phyloP scores from a whole-genome alignment of 495 filamentous ascomycete species.

The Tricharina praecox region DNA sequence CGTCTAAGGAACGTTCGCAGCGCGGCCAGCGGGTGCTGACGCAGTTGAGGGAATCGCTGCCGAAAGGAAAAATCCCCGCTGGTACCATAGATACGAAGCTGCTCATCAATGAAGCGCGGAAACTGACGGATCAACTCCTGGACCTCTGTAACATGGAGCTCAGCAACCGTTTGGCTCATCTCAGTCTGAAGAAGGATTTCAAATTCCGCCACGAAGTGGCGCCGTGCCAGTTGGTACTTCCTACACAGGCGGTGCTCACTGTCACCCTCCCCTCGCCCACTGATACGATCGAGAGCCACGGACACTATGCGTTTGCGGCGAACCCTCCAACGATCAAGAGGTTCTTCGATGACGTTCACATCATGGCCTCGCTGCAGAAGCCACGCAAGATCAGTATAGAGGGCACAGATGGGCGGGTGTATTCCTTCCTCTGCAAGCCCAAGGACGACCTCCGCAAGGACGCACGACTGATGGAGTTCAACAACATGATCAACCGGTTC shows the following conservation, averaged over 20 bases:
- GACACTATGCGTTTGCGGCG: constrained; percentile 50
- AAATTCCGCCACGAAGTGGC: constrained; percentile 69
- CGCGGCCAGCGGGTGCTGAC: constrained; percentile 33
- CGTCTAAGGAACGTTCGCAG: constrained; percentile 33
- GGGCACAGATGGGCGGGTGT: constrained; percentile 73
- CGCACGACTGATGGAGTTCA: constrained; percentile 97
- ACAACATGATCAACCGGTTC: constrained; percentile 88
- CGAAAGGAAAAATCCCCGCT: constrained; percentile 33
- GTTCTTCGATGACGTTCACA: constrained; percentile 68
- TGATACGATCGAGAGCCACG: constrained; percentile 51
- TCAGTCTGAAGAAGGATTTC: constrained; percentile 55
- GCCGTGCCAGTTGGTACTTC: constrained; percentile 71
- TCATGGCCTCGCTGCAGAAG: constrained; percentile 82
- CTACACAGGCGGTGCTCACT: constrained; percentile 67
- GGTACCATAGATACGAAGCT: constrained; percentile 39
- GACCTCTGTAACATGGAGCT: constrained; percentile 52
- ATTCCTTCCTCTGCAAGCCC: constrained; percentile 85
- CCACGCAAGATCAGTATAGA: constrained; percentile 77
- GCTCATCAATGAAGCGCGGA: constrained; percentile 62
- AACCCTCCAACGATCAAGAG: constrained; percentile 35
- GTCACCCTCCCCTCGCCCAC: constrained; percentile 63
- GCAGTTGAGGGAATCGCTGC: constrained; percentile 30
- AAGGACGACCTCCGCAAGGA: constrained; percentile 97
- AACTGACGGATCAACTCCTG: constrained; percentile 68
- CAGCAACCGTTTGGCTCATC: constrained; percentile 32